Conservation (phyloP, 2,329 filamentous ascomycete genomes). For the Fusarium sp. region DNA sequence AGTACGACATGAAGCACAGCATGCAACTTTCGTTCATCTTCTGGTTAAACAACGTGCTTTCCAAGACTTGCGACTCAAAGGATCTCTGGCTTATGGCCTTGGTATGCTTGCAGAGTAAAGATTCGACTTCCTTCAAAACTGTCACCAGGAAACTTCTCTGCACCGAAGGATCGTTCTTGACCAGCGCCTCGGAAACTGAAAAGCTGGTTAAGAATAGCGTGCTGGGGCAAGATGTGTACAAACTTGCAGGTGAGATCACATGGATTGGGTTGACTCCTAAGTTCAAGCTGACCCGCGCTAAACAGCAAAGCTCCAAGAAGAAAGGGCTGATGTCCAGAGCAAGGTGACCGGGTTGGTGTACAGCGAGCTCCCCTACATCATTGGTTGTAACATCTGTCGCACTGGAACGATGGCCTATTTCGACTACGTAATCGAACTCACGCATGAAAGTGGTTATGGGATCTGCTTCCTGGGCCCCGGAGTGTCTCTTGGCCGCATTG, state of each 20-base stretch:
- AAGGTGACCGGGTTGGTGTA: background rate
- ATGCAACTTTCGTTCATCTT: background rate
- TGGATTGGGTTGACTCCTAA: background rate
- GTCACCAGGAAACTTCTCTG: background rate
- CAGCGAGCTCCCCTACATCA: background rate
- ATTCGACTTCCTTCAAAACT: background rate
- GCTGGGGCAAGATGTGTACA: background rate
- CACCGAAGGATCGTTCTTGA: background rate
- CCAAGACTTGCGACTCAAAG: rapidly evolving
- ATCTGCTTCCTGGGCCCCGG: background rate
- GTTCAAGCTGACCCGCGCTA: background rate
- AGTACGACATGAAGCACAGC: conserved; percentile 1
- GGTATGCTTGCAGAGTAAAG: background rate
- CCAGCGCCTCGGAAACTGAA: background rate
- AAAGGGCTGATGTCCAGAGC: background rate
- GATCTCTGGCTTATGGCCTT: background rate
- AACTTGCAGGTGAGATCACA: background rate
- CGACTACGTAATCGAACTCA: rapidly evolving
- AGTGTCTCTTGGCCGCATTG: background rate
- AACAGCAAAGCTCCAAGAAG: background rate
- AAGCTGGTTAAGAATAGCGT: background rate
- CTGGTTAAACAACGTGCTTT: background rate
- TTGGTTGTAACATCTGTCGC: rapidly evolving
- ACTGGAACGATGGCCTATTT: background rate
- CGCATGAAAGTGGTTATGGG: too few species aligned